These are phyloP conservation scores for Fonsecaea nubica DNA, from an alignment of 2,329 filamentous ascomycete genomes.

Conservation along the genomic window DNA sequence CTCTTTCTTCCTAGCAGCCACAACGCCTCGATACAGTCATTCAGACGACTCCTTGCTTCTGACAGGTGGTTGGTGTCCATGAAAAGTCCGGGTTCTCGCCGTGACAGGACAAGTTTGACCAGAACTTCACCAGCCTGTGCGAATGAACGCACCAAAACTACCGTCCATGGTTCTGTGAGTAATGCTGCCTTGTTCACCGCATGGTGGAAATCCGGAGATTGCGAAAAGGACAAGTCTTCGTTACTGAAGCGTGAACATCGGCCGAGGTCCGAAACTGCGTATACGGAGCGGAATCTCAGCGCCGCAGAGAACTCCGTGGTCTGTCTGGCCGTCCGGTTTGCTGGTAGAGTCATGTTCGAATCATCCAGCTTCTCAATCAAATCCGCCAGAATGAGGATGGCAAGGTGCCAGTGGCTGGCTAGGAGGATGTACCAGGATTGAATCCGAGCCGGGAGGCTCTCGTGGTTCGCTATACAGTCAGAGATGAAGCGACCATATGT, in stretches of 20 bases:
- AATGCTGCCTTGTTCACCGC: conserved; percentile 62
- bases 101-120: conserved; percentile 20
- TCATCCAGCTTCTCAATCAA: conserved; percentile 60
- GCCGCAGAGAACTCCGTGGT: conserved; percentile 19
- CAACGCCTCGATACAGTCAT: conserved; percentile 60
- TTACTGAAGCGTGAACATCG: conserved; percentile 21
- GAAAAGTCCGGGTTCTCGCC: conserved; percentile 39
- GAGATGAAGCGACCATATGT: conserved; percentile 60
- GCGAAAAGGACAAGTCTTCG: conserved; percentile 21
- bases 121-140: conserved; percentile 27
- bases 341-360: conserved; percentile 37
- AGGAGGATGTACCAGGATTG: conserved; percentile 68
- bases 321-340: conserved; percentile 21
- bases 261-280: conserved; percentile 24
- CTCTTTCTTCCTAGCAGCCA: conserved; percentile 64
- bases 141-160: conserved; percentile 45
- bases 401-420: conserved; percentile 65
- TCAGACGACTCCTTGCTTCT: conserved; percentile 49
- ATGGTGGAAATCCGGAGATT: conserved; percentile 53
- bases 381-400: conserved; percentile 62
- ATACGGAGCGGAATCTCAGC: conserved; percentile 21
- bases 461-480: conserved; percentile 59
- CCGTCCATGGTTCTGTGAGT: conserved; percentile 66
- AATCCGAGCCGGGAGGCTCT: conserved; percentile 59
- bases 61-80: conserved; percentile 30